Evolutionary conservation across 2,329 filamentous ascomycete species (phyloP).

Genomic region (Didymella lethalis): DNA sequence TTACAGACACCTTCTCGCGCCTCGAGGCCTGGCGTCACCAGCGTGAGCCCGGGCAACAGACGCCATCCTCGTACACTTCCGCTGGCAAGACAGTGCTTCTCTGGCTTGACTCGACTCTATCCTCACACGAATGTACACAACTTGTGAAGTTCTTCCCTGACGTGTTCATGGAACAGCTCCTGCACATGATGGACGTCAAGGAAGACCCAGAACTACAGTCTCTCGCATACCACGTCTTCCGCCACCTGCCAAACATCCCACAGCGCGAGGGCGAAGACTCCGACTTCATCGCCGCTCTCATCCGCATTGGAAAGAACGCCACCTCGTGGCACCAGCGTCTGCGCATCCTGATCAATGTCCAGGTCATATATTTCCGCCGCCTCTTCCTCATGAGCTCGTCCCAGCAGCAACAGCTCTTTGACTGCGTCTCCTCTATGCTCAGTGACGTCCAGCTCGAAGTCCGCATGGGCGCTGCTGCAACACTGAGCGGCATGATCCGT

Average conservation of each 20-base stretch:
- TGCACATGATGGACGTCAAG: slow-evolving; percentile 99
- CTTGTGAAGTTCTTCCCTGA: slow-evolving; percentile 90
- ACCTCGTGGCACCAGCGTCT: slow-evolving; percentile 95
- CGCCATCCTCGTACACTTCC: slow-evolving; percentile 91
- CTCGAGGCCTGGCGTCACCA: slow-evolving; percentile 89
- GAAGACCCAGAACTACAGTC: slow-evolving; percentile 96
- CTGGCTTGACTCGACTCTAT: slow-evolving; percentile 91
- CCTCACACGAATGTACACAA: slow-evolving; percentile 90
- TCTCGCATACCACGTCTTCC: slow-evolving; percentile 94
- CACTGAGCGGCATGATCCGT: slow-evolving; percentile 95
- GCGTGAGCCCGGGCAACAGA: slow-evolving; percentile 86
- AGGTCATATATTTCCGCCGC: slow-evolving; percentile 96
- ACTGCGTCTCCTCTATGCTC: slow-evolving; percentile 95
- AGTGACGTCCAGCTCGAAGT: slow-evolving; percentile 92
- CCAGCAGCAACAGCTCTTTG: slow-evolving; percentile 83
- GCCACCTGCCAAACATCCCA: slow-evolving; percentile 93
- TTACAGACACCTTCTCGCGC: slow-evolving; percentile 77
- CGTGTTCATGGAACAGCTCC: slow-evolving; percentile 86
- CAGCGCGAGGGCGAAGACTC: slow-evolving; percentile 86
- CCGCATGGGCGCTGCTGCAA: slow-evolving; percentile 88
- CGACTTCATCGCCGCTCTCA: slow-evolving; percentile 83
- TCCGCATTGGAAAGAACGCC: slow-evolving; percentile 84
- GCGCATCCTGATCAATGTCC: slow-evolving; percentile 95
- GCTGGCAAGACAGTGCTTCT: slow-evolving; percentile 94
- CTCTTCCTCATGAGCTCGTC: slow-evolving; percentile 81